Base-by-base conservation (phyloP, 768 basidiomycete genomes). In the Rhizopogon roseolus region DNA sequence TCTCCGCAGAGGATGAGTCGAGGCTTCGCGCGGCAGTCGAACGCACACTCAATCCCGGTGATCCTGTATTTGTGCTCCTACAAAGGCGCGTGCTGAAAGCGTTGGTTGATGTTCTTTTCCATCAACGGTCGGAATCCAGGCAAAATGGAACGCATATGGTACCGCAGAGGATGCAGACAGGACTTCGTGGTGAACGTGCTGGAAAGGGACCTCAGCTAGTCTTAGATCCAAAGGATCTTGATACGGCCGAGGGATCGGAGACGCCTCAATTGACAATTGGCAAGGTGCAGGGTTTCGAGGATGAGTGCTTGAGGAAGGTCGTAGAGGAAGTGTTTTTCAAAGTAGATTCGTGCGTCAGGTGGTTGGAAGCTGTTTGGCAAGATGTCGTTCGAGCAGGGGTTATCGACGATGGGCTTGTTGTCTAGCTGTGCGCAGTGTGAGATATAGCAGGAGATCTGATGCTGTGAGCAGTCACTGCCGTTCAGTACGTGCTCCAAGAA, bases 51-150 rank as follows among this genome's bases (percentile, higher is more conserved):
- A 78, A 76, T 43, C 73, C 78, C 16, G 66, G 72, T 37, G 86
- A 88, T 64, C 85, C 86, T 0, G 88, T 87, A 6, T 90, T 85
- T 64, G 54, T 75, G 46, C 71, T 90, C 8, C 66, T 90, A 32
- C 84, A 81, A 60, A 77, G 71, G 40, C 80, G 88, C 37, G 68
- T 90, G 11, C 64, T 84, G 43, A 68, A 63, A 7, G 78, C 75
- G 37, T 61, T 75, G 41, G 59, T 61, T 44, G 54, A 56, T 42
- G 59, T 65, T 28, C 64, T 76, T 13, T 13, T 42, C 37, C 9
- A 40, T 22, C 1, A 51, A 36, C 41, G 46, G 28, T 48, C 19
- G 7, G 32, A 48, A 36, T 25, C 34, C 22, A 48, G 34, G 22
- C 46, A 48, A 48, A 16, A 32, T 11, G 16, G 34, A 17, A 9